Evolutionary conservation across 1,139 yeast genomes (phyloP), one percentile per base, ranked within the genome.

Genomic region (Petasospora rhodanensis): DNA sequence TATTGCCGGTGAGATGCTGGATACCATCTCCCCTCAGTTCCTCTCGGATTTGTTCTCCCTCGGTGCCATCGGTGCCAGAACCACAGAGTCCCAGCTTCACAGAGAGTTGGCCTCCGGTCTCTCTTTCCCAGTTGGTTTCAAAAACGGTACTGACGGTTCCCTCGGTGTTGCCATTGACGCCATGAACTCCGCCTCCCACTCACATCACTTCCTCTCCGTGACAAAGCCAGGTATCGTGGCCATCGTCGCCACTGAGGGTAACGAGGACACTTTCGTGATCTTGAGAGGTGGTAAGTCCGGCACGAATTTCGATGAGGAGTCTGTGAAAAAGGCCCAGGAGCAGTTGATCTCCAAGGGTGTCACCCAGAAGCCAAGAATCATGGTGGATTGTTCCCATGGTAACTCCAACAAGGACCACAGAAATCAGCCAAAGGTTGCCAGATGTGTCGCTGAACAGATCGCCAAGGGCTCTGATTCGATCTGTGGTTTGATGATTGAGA

Each of bases 371-470:
- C 77, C 82, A 51, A 74, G 93, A 61, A 83, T 91, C 55, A 91
- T 91, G 97, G 79, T 91, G 43, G 98, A 91, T 63, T 91, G 97
- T 59, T 87, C 96, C 25, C 98, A 91, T 57, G 98, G 96, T 44
- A 91, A 91, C 68, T 85, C 96, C 30, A 76, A 70, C 55, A 91
- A 91, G 61, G 79, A 91, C 62, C 89, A 78, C 72, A 75, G 72
- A 54, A 91, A 91, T 64, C 98, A 91, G 67, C 96, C 97, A 29
- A 75, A 73, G 59, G 98, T 89, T n/a, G 87, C 95, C 14, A 72
- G 75, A 14, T 74, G 67, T 34, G 74, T 91, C 38, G 87, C 89
- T 40, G 76, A 76, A 37, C 98, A 91, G 62, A 60, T 91, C 29
- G 61, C 72, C 13, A 68, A 64, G n/a, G 98, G 98, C 45, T 83